A percentile compares a stretch with the other conserved stretches of the same genome.
phyloP scores from a whole-genome alignment of 176 grass and related monocot species.

The Cenchrus americanus region DNA sequence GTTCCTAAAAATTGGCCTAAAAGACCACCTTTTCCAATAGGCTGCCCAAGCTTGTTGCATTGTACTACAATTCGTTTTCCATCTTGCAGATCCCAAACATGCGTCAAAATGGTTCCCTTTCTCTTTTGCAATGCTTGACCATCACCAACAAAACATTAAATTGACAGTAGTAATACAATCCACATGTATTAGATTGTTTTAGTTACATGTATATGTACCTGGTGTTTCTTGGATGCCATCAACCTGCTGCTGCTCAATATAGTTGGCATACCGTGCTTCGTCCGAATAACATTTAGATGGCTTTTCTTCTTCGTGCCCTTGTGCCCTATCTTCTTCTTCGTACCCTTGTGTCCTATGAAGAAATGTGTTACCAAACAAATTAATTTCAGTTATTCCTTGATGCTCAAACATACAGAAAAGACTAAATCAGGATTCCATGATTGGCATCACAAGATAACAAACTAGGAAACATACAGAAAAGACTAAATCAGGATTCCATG shows the following conservation, averaged over 20 bases:
- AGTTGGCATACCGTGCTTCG: background rate
- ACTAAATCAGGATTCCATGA: too few relatives aligned
- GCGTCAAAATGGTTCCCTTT: background rate
- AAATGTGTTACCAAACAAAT: background rate
- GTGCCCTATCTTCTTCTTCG: background rate
- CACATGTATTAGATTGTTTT: background rate
- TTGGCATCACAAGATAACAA: too few relatives aligned
- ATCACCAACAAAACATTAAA: background rate
- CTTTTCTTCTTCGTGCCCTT: background rate
- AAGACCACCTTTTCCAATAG: slow-evolving; percentile 27
- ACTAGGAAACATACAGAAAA: too few relatives aligned
- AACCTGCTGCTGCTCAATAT: background rate
- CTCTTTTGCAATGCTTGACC: background rate
- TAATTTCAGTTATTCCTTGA: too few relatives aligned
- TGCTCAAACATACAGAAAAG: too few relatives aligned
- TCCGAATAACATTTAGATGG: background rate
- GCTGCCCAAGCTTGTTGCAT: slow-evolving; percentile 2
- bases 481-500: too few relatives aligned
- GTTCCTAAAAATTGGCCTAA: slow-evolving; percentile 27
- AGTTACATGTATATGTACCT: background rate
- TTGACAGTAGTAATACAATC: too few relatives aligned
- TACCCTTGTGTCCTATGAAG: background rate
- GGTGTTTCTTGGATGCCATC: background rate
- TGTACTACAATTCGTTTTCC: background rate
- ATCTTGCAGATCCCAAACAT: slow-evolving; percentile 16